These are phyloP conservation scores for Intubia oerlemansii DNA, from an alignment of 2,329 filamentous ascomycete species.

Conservation along the genomic window DNA sequence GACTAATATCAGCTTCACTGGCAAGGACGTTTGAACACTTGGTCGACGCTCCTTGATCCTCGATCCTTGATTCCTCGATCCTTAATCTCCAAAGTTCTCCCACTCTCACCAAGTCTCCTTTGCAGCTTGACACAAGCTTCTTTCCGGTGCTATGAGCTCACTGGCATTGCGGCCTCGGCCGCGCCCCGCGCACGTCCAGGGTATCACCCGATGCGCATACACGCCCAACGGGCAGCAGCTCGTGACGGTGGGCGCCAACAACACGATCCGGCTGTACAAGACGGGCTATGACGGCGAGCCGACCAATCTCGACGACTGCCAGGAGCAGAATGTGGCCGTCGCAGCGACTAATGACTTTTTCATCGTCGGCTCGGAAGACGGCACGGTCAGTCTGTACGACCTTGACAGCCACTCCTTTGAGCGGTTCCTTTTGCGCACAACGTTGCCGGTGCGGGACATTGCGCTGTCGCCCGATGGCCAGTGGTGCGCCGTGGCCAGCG, in stretches of 20 bases:
- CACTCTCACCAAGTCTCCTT: too few species aligned
- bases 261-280: slow-evolving; percentile 79
- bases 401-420: slow-evolving; percentile 55
- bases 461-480: slow-evolving; percentile 59
- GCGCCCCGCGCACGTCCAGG: slow-evolving; percentile 60
- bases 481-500: slow-evolving; percentile 92
- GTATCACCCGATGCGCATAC: slow-evolving; percentile 71
- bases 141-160: too few species aligned
- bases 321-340: slow-evolving; percentile 66
- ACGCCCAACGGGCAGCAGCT: slow-evolving; percentile 73
- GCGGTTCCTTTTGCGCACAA: slow-evolving; percentile 59
- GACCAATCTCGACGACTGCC: slow-evolving; percentile 73
- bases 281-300: slow-evolving; percentile 87
- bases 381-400: slow-evolving; percentile 88
- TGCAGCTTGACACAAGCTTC: too few species aligned
- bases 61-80: too few species aligned
- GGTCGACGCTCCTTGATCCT: too few species aligned
- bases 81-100: too few species aligned
- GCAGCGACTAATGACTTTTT: slow-evolving; percentile 63
- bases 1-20: too few species aligned
- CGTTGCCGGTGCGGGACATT: slow-evolving; percentile 73
- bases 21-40: too few species aligned
- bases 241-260: slow-evolving; percentile 83
- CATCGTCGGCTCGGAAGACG: slow-evolving; percentile 79
- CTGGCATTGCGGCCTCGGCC: slow-evolving; percentile 30